phyloP scores from a whole-genome alignment of 495 filamentous ascomycete genomes.

The Talaromyces ruber region DNA sequence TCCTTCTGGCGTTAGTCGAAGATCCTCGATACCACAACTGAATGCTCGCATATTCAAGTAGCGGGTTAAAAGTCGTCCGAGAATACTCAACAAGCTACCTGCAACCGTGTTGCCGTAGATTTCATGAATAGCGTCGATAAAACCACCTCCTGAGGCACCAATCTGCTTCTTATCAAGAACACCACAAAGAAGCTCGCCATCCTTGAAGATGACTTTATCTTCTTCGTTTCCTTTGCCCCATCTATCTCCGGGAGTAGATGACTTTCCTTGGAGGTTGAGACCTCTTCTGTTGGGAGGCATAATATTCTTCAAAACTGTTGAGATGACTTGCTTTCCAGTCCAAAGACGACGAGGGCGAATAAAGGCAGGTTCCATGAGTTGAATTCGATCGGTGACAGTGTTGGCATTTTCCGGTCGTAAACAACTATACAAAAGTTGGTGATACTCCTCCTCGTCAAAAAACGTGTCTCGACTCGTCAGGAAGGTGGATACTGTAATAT shows the following conservation, averaged over 20 bases:
- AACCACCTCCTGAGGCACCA: constrained; percentile 75
- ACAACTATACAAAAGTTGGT: constrained; percentile 84
- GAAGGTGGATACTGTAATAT: constrained; percentile 88
- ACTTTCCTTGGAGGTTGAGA: constrained; percentile 69
- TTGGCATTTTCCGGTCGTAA: constrained; percentile 84
- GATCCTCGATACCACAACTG: constrained; percentile 95
- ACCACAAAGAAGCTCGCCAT: constrained; percentile 80
- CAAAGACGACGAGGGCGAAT: constrained; percentile 74
- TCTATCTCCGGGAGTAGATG: constrained; percentile 61
- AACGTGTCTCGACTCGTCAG: constrained; percentile 91
- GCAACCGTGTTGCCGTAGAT: constrained; percentile 82
- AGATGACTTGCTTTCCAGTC: constrained; percentile 98
- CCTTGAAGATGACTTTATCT: constrained; percentile 71
- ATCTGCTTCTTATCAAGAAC: constrained; percentile 96
- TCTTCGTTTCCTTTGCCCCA: constrained; percentile 71
- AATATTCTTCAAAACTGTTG: constrained; percentile 89
- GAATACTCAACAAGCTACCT: constrained; percentile 75
- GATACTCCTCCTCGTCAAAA: constrained; percentile 80
- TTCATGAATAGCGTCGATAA: constrained; percentile 90
- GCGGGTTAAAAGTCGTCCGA: constrained; percentile 83
- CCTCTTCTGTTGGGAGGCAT: constrained; percentile 64
- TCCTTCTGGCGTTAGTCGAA: constrained; percentile 74
- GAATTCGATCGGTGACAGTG: constrained; percentile 60
- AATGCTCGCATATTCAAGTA: constrained; percentile 90
- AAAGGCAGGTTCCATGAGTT: constrained; percentile 70